Base-by-base conservation (phyloP, 768 basidiomycete species). In the Strobilomyces echinocephalus region DNA sequence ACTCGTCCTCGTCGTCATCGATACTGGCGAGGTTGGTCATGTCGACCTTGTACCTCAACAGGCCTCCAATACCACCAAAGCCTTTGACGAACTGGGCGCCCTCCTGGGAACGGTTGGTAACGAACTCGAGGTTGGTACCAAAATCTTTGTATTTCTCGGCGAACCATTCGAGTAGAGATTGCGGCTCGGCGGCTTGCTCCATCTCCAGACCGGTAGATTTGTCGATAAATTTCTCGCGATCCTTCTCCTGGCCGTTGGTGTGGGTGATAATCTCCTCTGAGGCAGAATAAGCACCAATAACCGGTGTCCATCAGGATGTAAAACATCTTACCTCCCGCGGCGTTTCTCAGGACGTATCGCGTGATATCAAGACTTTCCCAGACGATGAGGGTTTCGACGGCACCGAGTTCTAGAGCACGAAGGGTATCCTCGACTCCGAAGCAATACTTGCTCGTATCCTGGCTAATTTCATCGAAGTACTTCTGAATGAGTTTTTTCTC, bases 391-490 rank as follows among this genome's bases (percentile, higher is more conserved):
- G 95, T 98, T 74, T 99, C 97, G 41, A 95, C 91, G 15, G 97
- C 86, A 58, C 97, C 97, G 48, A 99, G 83, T 64, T 99, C 97
- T 46, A 99, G 82, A 15, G 88, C 92, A 70, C 95, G 97, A 59
- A 99, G 80, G 1, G 95, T 98, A 67, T 99, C 97, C 15, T 91
- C 91, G 57, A 99, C 84, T 73, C 97, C 97, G 69, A 95, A 98
- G 74, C 95, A 97, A 75, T 95, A 97, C 71, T 87, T 91, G 63
- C 84, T 91, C 34, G 91, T 93, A 65, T 99, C 97, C 69, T 91
- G 90, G 62, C 94, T 95, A 74, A 99, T 99, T 74, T 99, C 97
- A 65, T 98, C 95, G 69, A 99, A 99, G 77, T 97, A 98, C 69
- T 83, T 88, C 70, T 98, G 95, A 62, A 99, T 98, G 46, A 99